Base-by-base conservation (phyloP, 352 stramenopile species). In the Phytopythium helicoides region DNA sequence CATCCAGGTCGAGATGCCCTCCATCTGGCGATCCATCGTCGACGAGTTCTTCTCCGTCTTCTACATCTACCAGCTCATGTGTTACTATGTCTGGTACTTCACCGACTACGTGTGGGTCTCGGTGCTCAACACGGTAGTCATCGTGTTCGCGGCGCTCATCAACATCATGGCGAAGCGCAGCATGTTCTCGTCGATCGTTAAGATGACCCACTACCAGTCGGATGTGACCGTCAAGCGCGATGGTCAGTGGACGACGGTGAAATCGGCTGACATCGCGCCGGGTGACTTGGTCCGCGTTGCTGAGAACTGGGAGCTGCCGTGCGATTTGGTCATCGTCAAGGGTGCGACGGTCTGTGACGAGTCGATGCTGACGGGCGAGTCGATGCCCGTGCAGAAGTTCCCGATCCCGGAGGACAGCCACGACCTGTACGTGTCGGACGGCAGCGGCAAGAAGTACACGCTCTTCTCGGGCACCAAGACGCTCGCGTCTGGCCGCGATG, bases 371-470 rank as follows among this genome's bases (percentile, higher is more conserved):
- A 92, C 80, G 11, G 82, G 82, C 31, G 82, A 92, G 54, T 89
- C 87, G 14, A 95, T 94, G 66, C 88, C 89, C 1, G 85, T 97
- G 39, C 77, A 85, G 44, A 97, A 97, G 58, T 84, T 86, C 58
- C 75, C 77, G 9, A 44, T 86, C 16, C 75, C 77, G 0, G 63
- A 66, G 28, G 65, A 77, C 47, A 85, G 68, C 54, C 61, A 45
- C 23, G 60, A 85, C 22, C 73, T 81, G 26, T 89, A 87, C 66
- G 63, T 72, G 15, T 49, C 68, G 7, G 60, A 82, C 15, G 76
- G 76, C 38, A 62, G 44, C 12, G 76, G 87, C 55, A 94, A 94
- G 62, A 87, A 87, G 56, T 79, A 95, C 64, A 96, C 87, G 26
- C 68, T 97, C 3, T 97, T 89, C 51, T 86, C 87, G 14, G 90